Base-by-base conservation (phyloP, 2,329 filamentous ascomycete genomes). In the Cladophialophora chaetospira region DNA sequence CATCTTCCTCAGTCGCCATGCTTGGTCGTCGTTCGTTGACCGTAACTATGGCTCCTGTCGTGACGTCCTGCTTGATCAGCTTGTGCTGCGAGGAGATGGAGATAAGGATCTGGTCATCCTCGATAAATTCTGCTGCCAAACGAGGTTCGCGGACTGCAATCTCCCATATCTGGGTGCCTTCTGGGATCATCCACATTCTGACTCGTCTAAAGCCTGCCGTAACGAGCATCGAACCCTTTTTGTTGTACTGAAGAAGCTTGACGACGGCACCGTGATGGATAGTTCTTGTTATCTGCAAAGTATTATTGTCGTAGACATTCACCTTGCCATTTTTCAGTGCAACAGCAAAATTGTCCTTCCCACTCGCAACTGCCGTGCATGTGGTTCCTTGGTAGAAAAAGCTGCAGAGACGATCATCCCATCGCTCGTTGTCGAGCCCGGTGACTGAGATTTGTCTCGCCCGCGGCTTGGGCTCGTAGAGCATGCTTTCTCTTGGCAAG, bases 391-490 rank as follows among this genome's bases (percentile, higher is more conserved):
- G 15, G 21, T 38, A 40, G 17, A 38, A 15, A 13, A 50, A 38
- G 15, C 17, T 26, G 21, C 23, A 50, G 11, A 50, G 17, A 23
- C 47, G 40, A 25, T 50, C 47, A 50, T 50, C 47, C 47, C 47
- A 50, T 17, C 15, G 5, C 21, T 31, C 33, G n/a, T n/a, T n/a
- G n/a, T n/a, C 28, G 47, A 31, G 5, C 21, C 47, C 33, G 31
- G 33, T n/a, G n/a, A n/a, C n/a, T n/a, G n/a, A n/a, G n/a, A n/a
- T n/a, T n/a, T n/a, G n/a, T n/a, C n/a, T n/a, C n/a, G n/a, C n/a
- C n/a, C n/a, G n/a, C n/a, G n/a, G n/a, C n/a, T n/a, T 31, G 31
- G 47, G 47, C 4, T n/a, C 13, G 4, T 28, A 50, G 26, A 50
- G 33, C n/a, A 11, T 26, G 9, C 31, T 38, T 9, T 28, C 15